Base-by-base conservation (phyloP, 164 flowering plant genomes). In the Vitis rotundifolia region DNA sequence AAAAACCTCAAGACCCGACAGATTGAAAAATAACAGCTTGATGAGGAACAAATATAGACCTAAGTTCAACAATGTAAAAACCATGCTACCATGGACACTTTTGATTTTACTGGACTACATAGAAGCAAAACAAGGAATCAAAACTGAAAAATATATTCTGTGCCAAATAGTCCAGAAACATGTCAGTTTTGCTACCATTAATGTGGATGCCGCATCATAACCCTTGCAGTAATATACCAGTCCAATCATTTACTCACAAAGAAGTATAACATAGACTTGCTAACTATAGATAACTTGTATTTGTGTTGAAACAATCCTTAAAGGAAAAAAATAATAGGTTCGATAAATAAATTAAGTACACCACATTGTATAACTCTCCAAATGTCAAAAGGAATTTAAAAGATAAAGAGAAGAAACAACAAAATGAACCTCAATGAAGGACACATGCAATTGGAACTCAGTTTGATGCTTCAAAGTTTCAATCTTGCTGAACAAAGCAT, bases 371-470 rank as follows among this genome's bases (percentile, higher is more conserved):
- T 12, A 3, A 37, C 18, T 50, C 2, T 3, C 19, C 14, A 11
- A 52, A 14, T 55, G 47, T 37, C 13, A 51, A 58, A 16, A 67
- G 59, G 29, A 49, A 31, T 37, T 18, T 51, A 53, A 15, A 26
- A 68, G 49, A 58, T 29, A 60, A 50, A 6, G 37, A 58, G 65
- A 56, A 67, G 11, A 4, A 22, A 48, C 5, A 61, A 12, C 48
- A 37, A 18, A 61, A 71, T 55, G 8, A 71, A 93, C 99, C 99
- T 96, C 99, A 69, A 96, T 96, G 80, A 93, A 96, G 37, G 99
- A 96, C 76, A 96, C 94, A 69, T 84, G 97, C 75, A 96, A 71
- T 63, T 93, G 98, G 77, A 96, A 91, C 60, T 96, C 99, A n/a
- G 80, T 84, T 74, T 87, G 89, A 76, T 88, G 82, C 85, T 85